These are phyloP conservation scores for Sugiyamaella chiloensis DNA, from an alignment of 805 yeast genomes.

Conservation along the genomic window DNA sequence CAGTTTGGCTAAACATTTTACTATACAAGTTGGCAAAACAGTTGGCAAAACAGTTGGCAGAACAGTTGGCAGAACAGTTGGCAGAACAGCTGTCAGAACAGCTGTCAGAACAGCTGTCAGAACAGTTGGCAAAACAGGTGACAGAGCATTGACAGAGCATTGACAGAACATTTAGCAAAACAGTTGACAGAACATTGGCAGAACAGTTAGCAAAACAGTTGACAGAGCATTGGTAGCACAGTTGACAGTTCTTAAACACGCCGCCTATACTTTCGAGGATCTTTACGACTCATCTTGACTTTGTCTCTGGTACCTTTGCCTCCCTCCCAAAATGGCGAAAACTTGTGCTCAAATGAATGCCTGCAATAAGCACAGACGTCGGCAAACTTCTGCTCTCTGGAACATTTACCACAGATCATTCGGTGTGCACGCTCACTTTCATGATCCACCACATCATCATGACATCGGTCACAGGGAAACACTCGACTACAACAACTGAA, in stretches of 20 bases:
- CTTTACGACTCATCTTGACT: conserved; percentile 39
- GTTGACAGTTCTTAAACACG: not conserved
- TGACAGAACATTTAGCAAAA: no score
- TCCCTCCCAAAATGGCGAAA: conserved; percentile 44
- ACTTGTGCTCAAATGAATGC: conserved; percentile 34
- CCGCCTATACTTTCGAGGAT: conserved; percentile 39
- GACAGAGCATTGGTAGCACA: no score
- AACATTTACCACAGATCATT: conserved; percentile 43
- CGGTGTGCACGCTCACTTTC: conserved; percentile 37
- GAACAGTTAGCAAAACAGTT: no score
- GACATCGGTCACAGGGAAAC: conserved; percentile 43
- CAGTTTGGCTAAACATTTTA: no score
- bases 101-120: no score
- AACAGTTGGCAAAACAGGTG: no score
- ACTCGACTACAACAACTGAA: conserved; percentile 42
- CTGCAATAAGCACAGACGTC: conserved; percentile 37
- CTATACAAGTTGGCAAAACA: no score
- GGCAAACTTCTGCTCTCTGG: conserved; percentile 39
- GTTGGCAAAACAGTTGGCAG: no score
- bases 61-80: no score
- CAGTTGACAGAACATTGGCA: no score
- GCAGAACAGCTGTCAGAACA: no score
- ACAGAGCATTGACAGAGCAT: no score
- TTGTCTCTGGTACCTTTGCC: conserved; percentile 43
- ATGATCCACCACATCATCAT: conserved; percentile 37